These are phyloP conservation scores for Arabidopsis lyrata DNA, from an alignment of 441 rosid genomes.

Conservation along the genomic window DNA sequence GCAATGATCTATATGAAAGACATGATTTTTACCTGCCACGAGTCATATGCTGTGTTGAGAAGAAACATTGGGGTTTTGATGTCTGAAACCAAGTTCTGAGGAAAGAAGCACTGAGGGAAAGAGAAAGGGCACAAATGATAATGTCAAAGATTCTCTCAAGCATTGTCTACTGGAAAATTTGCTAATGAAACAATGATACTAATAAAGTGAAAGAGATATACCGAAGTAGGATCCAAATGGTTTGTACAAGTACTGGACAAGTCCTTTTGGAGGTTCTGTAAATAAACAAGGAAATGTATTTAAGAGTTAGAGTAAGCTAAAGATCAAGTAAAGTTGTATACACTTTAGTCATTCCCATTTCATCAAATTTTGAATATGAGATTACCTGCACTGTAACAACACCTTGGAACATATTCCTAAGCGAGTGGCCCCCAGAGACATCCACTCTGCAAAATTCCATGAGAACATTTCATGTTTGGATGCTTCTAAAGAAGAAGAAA, in stretches of 20 bases:
- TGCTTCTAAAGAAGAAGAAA: no score
- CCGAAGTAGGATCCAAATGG: slow-evolving; percentile 86
- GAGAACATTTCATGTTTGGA: no score
- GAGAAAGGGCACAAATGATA: slow-evolving; percentile 30
- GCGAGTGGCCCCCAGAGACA: no score
- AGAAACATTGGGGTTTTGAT: slow-evolving; percentile 82
- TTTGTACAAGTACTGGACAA: slow-evolving; percentile 75
- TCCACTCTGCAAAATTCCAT: no score
- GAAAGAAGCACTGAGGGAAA: slow-evolving; percentile 85
- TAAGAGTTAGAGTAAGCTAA: background rate
- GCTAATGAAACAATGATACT: slow-evolving; percentile 11
- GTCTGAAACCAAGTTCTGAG: slow-evolving; percentile 73
- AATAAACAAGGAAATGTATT: background rate
- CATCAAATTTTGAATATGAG: no score
- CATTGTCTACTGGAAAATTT: slow-evolving; percentile 8
- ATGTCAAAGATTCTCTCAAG: slow-evolving; percentile 23
- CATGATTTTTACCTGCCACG: slow-evolving; percentile 76
- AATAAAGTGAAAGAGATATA: slow-evolving; percentile 32
- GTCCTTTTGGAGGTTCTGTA: slow-evolving; percentile 48
- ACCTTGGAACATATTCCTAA: no score
- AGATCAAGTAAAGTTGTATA: slow-evolving; percentile 4
- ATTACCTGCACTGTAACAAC: no score
- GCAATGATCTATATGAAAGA: slow-evolving; percentile 11
- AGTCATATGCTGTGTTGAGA: slow-evolving; percentile 90
- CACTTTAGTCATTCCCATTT: background rate